A percentile compares a stretch with the other conserved stretches of the same genome.
Conservation (phyloP, 2,329 filamentous ascomycete species). For the Colletotrichum neosansevieriae region DNA sequence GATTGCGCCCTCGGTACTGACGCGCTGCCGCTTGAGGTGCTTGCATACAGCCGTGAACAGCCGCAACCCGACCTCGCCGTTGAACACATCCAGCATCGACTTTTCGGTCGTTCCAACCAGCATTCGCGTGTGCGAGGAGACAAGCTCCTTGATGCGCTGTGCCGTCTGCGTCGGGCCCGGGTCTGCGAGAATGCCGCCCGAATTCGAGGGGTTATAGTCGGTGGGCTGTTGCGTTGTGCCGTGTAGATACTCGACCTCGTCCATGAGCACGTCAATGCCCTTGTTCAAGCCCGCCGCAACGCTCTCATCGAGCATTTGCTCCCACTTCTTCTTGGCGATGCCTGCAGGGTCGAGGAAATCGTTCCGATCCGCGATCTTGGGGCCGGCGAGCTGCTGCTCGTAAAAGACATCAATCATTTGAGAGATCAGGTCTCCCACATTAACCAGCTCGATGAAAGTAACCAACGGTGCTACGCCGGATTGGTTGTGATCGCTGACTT, state of each 20-base stretch:
- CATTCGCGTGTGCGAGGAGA: slow-evolving; percentile 92
- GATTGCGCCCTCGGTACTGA: slow-evolving; percentile 89
- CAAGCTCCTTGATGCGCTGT: slow-evolving; percentile 82
- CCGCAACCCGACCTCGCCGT: slow-evolving; percentile 93
- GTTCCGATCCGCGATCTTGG: slow-evolving; percentile 88
- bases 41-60: slow-evolving; percentile 95
- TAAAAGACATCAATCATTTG: slow-evolving; percentile 99
- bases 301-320: slow-evolving; percentile 97
- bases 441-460: slow-evolving; percentile 96
- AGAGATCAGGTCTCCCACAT: slow-evolving; percentile 96
- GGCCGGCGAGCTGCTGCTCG: slow-evolving; percentile 88
- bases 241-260: slow-evolving; percentile 95
- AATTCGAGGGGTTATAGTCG: slow-evolving; percentile 84
- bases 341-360: slow-evolving; percentile 94
- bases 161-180: slow-evolving; percentile 85
- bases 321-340: slow-evolving; percentile 97
- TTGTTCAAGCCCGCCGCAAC: slow-evolving; percentile 97
- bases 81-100: slow-evolving; percentile 98
- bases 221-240: slow-evolving; percentile 87
- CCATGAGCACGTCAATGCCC: slow-evolving; percentile 98
- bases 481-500: slow-evolving; percentile 78
- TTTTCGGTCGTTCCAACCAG: slow-evolving; percentile 95
- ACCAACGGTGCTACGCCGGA: slow-evolving; percentile 89
- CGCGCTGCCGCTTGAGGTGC: slow-evolving; percentile 94
- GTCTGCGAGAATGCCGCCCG: slow-evolving; percentile 56